A percentile compares a stretch with the other conserved stretches of the same genome.
phyloP scores from a whole-genome alignment of 2,329 filamentous ascomycete species.

The Saccharata proteae region DNA sequence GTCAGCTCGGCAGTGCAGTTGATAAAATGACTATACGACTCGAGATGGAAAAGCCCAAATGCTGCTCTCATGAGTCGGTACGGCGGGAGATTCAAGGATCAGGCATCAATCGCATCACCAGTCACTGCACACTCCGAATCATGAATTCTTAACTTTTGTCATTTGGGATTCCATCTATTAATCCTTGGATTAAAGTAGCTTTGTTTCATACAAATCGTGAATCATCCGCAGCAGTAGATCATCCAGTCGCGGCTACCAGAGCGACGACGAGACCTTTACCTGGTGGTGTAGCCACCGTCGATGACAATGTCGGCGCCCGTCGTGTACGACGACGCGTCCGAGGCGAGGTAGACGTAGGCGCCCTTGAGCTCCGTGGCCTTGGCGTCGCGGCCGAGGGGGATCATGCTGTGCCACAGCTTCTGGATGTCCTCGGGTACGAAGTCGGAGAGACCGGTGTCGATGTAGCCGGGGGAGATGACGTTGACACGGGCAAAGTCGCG shows the following conservation, averaged over 20 bases:
- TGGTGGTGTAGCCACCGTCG: conserved; percentile 9
- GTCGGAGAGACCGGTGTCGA: conserved; percentile 54
- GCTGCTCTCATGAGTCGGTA: too few species aligned
- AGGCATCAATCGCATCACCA: too few species aligned
- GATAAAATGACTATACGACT: too few species aligned
- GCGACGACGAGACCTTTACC: conserved; percentile 2
- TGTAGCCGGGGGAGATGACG: conserved; percentile 56
- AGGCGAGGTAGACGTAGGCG: conserved; percentile 68
- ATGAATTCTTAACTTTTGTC: too few species aligned
- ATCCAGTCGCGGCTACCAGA: too few species aligned
- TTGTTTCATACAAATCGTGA: conserved; percentile 3
- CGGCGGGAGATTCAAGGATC: too few species aligned
- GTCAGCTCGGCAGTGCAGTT: too few species aligned
- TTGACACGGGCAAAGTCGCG: conserved; percentile 57
- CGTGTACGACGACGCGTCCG: conserved; percentile 71
- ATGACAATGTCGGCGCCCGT: conserved; percentile 31
- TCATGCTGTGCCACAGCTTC: conserved; percentile 65
- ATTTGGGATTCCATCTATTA: too few species aligned
- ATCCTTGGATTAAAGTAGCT: too few species aligned
- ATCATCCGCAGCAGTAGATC: background rate
- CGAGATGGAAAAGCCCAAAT: too few species aligned
- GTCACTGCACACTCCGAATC: too few species aligned
- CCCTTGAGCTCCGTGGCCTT: conserved; percentile 68
- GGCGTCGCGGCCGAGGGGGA: conserved; percentile 67
- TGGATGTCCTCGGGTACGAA: conserved; percentile 57